Base-by-base conservation (phyloP, 495 filamentous ascomycete species). In the Penicillium paxilli region DNA sequence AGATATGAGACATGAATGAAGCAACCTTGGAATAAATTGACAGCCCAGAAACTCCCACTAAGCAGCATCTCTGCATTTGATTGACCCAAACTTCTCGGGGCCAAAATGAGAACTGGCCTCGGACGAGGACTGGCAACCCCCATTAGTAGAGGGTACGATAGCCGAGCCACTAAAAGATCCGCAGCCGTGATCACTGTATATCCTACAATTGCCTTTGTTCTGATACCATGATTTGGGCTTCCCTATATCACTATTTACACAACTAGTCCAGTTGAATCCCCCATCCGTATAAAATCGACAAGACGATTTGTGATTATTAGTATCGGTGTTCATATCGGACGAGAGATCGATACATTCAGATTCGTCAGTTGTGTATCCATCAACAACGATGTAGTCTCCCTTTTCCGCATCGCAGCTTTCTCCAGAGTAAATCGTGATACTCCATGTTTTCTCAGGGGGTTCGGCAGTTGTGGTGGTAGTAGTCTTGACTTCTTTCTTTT, bases 261-360 rank as follows among this genome's bases (percentile, higher is more conserved):
- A 54, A 7, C 17, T 24, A 14, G 12, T 22, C 22, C 38, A 52
- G 22, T 9, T 21, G 44, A 47, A 47, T 21, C 51, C 51, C 7
- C 51, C 51, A 23, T 54, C 33, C 8, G 20, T 38, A 32, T 26
- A 54, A 2, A 46, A 28, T 11, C 24, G 45, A 35, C 51, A 54
- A 20, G 37, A 54, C 1, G 45, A 1, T 44, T 44, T 17, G 40
- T 17, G n/a, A 24, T 30, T 19, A 11, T 24, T 28, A 5, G 8
- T 17, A 10, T 16, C 25, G 14, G 50, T n/a, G 17, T 44, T 33
- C 12, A 35, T 24, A 19, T 30, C 44, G 5, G 42, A 44, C 10
- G 32, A n/a, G 6, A 54, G 9, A 20, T 54, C 44, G 5, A 54
- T 21, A 33, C 51, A 54, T 11, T 47, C 25, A 11, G 28, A 40